Evolutionary conservation across 1,139 yeast genomes (phyloP), one percentile per base, ranked within the genome.

Genomic region (Debaryomyces sp.): DNA sequence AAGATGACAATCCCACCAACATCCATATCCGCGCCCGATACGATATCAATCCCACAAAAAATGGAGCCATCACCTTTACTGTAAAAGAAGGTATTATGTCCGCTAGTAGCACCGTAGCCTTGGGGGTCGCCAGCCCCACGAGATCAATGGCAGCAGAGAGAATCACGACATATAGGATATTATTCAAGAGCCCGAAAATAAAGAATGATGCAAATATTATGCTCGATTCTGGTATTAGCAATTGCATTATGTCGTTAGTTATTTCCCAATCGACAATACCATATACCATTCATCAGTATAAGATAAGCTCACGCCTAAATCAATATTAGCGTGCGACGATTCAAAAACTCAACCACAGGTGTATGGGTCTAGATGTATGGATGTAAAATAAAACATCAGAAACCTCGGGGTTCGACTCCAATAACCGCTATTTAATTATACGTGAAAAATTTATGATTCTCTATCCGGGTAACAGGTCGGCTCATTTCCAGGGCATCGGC

Each of bases 81-180:
- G 79, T 30, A 56, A 92, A 86, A 1, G 97, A 82, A 0, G 99
- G 98, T 32, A 89, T 55, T 32, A 94, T 89, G 63, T 94, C 97
- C 0, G 96, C 95, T 49, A 94, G 68, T 12, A 94, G 70, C 4
- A 94, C 96, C 6, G 86, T 73, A 0, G 96, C 94, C 64, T 94
- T 92, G 12, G 98, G 98, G 0, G 89, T 80, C 15, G 77, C 60
- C 0, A 89, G 80, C 0, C 97, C 97, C 1, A 92, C 97, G 17
- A 94, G 71, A 62, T 94, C 98, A 36, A 89, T 82, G 2, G 98
- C 98, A 0, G 98, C 96, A 0, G 96, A 85, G 18, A 94, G 73
- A 39, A 92, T 91, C 27, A 94, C 94, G 43, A 92, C 98, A 68
- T 92, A 94, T 2, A 92, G 78, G 6, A 92, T 87, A 63, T 94